Evolutionary conservation across 495 filamentous ascomycete species (phyloP).

Genomic region (Xylaria palmicola): DNA sequence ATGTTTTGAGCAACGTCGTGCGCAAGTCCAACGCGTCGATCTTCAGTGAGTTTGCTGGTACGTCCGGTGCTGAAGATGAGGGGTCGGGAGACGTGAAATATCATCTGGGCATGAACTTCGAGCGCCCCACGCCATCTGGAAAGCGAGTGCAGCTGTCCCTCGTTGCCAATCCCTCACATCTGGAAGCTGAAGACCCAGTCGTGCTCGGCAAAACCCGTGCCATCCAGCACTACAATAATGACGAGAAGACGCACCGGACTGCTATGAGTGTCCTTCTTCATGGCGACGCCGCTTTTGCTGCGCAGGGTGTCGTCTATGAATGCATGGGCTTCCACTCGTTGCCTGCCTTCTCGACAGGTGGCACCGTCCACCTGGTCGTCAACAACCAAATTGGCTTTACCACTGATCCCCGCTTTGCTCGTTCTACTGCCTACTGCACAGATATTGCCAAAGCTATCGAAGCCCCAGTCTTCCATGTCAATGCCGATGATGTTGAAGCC

Average conservation of each 20-base stretch:
- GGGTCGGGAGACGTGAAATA: constrained; percentile 99
- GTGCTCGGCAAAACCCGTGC: constrained; percentile 96
- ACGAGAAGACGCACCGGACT: constrained; percentile 79
- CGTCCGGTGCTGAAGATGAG: constrained; percentile 84
- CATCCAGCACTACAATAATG: constrained; percentile 98
- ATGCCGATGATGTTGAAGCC: constrained; percentile 96
- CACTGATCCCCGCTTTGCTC: constrained; percentile 95
- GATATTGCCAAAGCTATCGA: constrained; percentile 99
- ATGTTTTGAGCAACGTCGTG: constrained; percentile 97
- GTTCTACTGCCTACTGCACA: constrained; percentile 97
- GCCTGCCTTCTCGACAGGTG: constrained; percentile 93
- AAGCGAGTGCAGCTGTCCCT: constrained; percentile 98
- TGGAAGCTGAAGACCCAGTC: constrained; percentile 97
- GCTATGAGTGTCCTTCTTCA: constrained; percentile 96
- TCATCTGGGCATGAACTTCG: constrained; percentile 99
- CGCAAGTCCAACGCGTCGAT: constrained; percentile 99
- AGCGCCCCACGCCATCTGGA: constrained; percentile 94
- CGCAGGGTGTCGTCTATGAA: constrained; percentile 96
- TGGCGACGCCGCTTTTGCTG: constrained; percentile 96
- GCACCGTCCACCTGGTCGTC: constrained; percentile 94
- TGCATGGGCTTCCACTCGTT: constrained; percentile 96
- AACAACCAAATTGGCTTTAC: constrained; percentile 99
- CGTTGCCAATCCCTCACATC: constrained; percentile 96
- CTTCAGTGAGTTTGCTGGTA: constrained; percentile 95
- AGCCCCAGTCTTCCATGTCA: constrained; percentile 98